Evolutionary conservation across 2,329 filamentous ascomycete species (phyloP).

Genomic region (Pyricularia sp.): DNA sequence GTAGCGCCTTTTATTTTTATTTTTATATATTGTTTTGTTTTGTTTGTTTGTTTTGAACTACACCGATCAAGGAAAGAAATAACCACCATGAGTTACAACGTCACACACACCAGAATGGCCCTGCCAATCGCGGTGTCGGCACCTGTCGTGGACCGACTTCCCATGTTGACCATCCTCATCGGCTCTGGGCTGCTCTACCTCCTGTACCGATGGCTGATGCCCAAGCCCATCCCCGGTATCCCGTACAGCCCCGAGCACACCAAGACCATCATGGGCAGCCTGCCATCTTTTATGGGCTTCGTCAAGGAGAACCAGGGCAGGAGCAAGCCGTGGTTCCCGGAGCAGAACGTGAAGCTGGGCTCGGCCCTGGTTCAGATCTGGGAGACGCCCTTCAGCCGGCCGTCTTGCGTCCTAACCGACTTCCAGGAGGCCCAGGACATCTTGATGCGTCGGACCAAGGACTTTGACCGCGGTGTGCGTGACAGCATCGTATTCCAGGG

Average conservation of each 20-base stretch:
- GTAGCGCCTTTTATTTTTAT: too few relatives aligned
- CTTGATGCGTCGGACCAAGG: conserved; percentile 15
- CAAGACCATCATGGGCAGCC: conserved; percentile 2
- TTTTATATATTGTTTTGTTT: too few relatives aligned
- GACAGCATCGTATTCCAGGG: neutral
- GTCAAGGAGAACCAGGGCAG: neutral
- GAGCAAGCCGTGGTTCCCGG: neutral
- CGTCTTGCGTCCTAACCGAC: conserved; percentile 16
- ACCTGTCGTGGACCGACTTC: neutral
- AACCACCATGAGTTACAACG: neutral
- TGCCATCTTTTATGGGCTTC: neutral
- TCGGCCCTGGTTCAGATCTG: conserved; percentile 17
- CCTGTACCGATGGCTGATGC: conserved; percentile 5
- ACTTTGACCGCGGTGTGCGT: conserved; percentile 19
- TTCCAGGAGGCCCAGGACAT: conserved; percentile 19
- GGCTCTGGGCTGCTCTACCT: neutral
- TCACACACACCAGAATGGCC: neutral
- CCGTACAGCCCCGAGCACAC: conserved; percentile 4
- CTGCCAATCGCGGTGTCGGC: neutral
- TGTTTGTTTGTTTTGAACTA: too few relatives aligned
- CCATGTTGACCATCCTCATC: neutral
- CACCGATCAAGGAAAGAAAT: neutral
- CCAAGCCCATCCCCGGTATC: conserved; percentile 5
- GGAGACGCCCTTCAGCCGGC: conserved; percentile 11
- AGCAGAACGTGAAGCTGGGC: neutral